Conservation (phyloP, 345 rosid species). For the Brassica cretica region DNA sequence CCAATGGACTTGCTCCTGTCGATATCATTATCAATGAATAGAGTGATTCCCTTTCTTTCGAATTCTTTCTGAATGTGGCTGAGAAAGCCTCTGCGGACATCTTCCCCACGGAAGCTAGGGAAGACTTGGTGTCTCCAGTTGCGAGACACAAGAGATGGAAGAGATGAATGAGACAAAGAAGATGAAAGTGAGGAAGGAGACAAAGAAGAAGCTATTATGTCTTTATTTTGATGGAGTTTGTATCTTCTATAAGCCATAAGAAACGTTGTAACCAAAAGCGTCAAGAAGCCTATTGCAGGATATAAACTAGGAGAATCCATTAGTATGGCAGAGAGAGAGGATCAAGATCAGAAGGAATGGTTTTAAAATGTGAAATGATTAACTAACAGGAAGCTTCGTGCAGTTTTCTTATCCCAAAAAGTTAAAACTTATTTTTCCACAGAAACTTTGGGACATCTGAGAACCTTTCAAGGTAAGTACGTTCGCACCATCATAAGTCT, state of each 20-base stretch:
- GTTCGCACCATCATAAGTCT: too few relatives aligned
- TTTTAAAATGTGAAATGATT: neutral
- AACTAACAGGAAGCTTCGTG: neutral
- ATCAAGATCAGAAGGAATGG: neutral
- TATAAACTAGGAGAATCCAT: neutral
- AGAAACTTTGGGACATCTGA: too few relatives aligned
- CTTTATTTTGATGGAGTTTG: neutral
- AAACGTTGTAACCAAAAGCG: neutral
- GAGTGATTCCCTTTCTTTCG: neutral
- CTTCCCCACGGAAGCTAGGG: too few relatives aligned
- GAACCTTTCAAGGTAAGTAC: too few relatives aligned
- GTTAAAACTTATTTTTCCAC: too few relatives aligned
- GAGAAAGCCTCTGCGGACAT: too few relatives aligned
- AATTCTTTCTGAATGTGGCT: neutral
- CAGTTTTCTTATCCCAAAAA: neutral
- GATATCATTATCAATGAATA: neutral
- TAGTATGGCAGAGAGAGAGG: neutral
- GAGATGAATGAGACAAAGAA: neutral
- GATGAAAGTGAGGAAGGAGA: too few relatives aligned
- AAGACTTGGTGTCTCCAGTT: neutral
- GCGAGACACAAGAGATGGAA: neutral
- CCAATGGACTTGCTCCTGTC: neutral
- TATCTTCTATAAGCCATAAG: neutral
- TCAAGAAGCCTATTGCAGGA: neutral
- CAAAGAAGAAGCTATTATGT: neutral